phyloP scores from a whole-genome alignment of 495 filamentous ascomycete genomes.

The Annulohypoxylon stygium region DNA sequence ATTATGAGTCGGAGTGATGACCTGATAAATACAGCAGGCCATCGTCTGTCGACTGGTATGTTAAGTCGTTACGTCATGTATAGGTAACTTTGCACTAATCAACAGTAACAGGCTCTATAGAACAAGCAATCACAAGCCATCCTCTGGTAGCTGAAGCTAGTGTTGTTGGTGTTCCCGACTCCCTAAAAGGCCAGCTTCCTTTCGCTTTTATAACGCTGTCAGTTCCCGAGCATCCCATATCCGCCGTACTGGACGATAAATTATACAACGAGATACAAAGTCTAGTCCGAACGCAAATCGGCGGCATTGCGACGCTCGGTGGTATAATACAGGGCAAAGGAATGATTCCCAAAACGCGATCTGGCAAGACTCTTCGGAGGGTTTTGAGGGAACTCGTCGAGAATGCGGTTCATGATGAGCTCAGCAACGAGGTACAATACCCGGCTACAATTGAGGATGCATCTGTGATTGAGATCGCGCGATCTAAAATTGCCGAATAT shows the following conservation, averaged over 20 bases:
- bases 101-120: constrained; percentile 73
- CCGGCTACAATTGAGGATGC: constrained; percentile 70
- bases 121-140: constrained; percentile 89
- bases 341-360: constrained; percentile 94
- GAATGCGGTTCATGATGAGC: constrained; percentile 66
- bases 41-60: constrained; percentile 88
- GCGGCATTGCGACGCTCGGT: constrained; percentile 84
- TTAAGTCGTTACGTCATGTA: constrained; percentile 2
- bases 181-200: constrained; percentile 88
- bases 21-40: constrained; percentile 94
- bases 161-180: constrained; percentile 86
- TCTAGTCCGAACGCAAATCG: constrained; percentile 83
- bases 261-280: constrained; percentile 69
- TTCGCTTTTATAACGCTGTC: constrained; percentile 85
- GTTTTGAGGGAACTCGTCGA: constrained; percentile 86
- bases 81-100: constrained; percentile 12
- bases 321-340: constrained; percentile 86
- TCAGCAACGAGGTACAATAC: constrained; percentile 62
- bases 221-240: constrained; percentile 60
- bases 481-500: constrained; percentile 62
- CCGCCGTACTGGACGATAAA: constrained; percentile 59
- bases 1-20: constrained; percentile 91
- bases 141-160: constrained; percentile 82
- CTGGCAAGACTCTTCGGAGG: constrained; percentile 86
- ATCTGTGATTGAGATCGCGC: constrained; percentile 63